A percentile compares a stretch with the other conserved stretches of the same genome.
phyloP scores from a whole-genome alignment of 106 monocot genomes.

The Platanthera zijinensis region DNA sequence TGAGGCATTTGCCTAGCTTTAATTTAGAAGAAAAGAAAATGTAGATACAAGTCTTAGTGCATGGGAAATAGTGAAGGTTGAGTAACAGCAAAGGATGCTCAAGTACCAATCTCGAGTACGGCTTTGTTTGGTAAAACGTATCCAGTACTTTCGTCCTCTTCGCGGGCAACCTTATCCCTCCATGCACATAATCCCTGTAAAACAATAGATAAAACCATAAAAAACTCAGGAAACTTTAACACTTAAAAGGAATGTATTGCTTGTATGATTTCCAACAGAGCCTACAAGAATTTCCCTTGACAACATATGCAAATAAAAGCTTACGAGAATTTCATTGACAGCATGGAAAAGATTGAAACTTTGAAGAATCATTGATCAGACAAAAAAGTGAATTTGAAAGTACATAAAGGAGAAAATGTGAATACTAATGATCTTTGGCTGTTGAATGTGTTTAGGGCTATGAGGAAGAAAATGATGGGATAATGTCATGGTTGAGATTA shows the following conservation, averaged over 20 bases:
- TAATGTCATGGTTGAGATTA: no score
- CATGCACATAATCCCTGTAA: constrained; percentile 66
- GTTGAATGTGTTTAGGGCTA: no score
- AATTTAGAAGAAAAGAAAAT: constrained; percentile 6
- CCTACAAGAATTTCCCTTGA: not conserved
- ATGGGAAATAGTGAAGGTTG: not conserved
- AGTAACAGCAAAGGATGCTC: not conserved
- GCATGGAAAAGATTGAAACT: not conserved
- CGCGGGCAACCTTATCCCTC: constrained; percentile 83
- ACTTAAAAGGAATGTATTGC: not conserved
- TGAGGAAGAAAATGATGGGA: no score
- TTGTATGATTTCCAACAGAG: not conserved
- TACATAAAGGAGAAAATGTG: no score
- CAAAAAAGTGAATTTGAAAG: not conserved
- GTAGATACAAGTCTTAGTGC: not conserved
- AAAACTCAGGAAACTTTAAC: not conserved
- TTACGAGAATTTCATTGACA: not conserved
- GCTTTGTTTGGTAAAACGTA: constrained; percentile 84
- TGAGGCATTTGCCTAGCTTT: constrained; percentile 86
- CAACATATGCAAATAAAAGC: not conserved
- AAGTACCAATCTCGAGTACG: constrained; percentile 81
- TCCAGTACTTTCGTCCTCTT: constrained; percentile 96
- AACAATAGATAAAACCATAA: not conserved
- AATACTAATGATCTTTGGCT: no score
- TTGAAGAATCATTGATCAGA: not conserved